These are phyloP conservation scores for Huiozyma naganishii DNA, from an alignment of 805 yeast genomes.

Conservation along the genomic window DNA sequence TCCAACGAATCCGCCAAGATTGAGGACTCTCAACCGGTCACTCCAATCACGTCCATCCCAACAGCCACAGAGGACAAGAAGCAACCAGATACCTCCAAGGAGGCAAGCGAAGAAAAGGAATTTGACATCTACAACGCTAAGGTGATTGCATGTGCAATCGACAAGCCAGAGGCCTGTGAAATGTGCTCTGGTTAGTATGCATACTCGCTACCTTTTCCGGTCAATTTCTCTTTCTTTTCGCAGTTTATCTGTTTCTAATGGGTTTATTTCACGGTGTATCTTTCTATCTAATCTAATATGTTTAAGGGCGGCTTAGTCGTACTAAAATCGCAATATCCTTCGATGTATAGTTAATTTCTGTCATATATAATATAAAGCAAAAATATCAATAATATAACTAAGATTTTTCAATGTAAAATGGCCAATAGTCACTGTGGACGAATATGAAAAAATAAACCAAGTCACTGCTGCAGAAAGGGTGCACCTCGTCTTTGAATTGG, in stretches of 20 bases:
- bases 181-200: conserved; percentile 87
- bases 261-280: conserved; percentile 2
- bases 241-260: conserved; percentile 1
- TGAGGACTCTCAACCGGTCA: conserved; percentile 24
- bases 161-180: conserved; percentile 94
- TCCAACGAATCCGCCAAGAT: conserved; percentile 13
- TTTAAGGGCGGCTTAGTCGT: not conserved
- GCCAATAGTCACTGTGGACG: no score
- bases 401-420: no score
- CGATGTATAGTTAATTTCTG: no score
- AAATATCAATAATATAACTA: no score
- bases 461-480: no score
- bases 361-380: no score
- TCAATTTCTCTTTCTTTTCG: not conserved
- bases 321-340: no score
- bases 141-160: conserved; percentile 93
- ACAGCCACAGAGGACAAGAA: conserved; percentile 28
- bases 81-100: conserved; percentile 11
- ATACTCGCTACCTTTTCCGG: not conserved
- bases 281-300: not conserved
- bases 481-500: no score
- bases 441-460: no score
- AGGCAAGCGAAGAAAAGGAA: conserved; percentile 37
- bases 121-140: conserved; percentile 84
- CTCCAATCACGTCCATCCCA: conserved; percentile 18